Evolutionary conservation across 169 alveolate species (phyloP).

Genomic region (Theileria annulata): DNA sequence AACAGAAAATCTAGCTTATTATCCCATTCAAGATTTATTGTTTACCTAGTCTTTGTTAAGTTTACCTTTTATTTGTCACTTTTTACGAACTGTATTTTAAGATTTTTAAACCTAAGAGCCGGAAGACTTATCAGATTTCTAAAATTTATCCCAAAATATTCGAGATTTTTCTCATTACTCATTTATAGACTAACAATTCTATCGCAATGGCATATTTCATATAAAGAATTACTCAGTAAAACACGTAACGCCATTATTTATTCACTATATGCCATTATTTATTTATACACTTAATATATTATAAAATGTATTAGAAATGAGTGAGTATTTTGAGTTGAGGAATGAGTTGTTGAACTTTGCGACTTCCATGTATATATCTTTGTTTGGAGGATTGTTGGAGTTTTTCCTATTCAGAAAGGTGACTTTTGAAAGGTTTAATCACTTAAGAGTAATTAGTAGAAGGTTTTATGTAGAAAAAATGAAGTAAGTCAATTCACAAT

Average conservation of each 20-base stretch:
- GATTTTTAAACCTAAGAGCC: not conserved
- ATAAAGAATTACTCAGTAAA: conserved; percentile 16
- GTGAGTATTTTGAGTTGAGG: conserved; percentile 28
- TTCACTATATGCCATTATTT: not conserved
- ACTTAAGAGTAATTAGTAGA: not conserved
- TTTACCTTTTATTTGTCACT: conserved; percentile 1
- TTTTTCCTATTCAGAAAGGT: conserved; percentile 16
- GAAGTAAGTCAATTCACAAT: conserved; percentile 34
- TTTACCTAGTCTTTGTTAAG: not conserved
- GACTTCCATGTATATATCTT: conserved; percentile 1
- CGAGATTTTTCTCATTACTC: not conserved
- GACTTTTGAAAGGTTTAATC: conserved; percentile 19
- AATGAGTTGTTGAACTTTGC: conserved; percentile 26
- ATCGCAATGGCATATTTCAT: conserved; percentile 5
- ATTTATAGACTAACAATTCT: not conserved
- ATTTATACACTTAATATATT: not conserved
- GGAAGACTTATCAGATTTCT: not conserved
- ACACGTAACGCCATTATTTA: conserved; percentile 21
- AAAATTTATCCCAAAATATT: conserved; percentile 4
- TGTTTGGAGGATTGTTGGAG: conserved; percentile 19
- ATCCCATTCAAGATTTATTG: not conserved
- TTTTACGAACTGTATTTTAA: not conserved
- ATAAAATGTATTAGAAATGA: conserved; percentile 19
- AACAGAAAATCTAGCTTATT: not conserved
- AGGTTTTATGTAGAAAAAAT: conserved; percentile 18